phyloP scores from a whole-genome alignment of 148 eudicot species.

The Chenopodium formosanum region DNA sequence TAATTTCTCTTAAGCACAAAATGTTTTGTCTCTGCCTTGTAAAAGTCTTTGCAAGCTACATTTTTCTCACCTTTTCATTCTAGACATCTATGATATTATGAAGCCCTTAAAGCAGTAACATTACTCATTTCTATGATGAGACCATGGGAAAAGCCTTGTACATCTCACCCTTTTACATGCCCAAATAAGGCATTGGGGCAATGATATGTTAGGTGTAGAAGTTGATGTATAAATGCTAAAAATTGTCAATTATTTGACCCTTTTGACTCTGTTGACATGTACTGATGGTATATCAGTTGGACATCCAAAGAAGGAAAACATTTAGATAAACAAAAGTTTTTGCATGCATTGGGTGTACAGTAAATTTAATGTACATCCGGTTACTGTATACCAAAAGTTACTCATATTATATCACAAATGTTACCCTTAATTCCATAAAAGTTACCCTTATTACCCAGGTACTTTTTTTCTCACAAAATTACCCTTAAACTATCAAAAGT shows the following conservation, averaged over 20 bases:
- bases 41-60: background rate
- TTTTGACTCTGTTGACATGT: background rate
- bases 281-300: background rate
- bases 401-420: no score
- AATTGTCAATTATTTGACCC: background rate
- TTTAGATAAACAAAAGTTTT: no score
- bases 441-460: no score
- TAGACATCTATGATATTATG: background rate
- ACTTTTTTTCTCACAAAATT: no score
- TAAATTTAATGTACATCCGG: no score
- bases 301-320: background rate
- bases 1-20: background rate
- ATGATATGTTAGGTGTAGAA: background rate
- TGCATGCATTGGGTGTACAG: no score
- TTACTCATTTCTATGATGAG: background rate
- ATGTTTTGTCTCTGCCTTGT: background rate
- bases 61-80: background rate
- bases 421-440: no score
- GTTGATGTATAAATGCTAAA: background rate
- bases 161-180: background rate
- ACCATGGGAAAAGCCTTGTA: background rate
- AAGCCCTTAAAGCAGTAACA: background rate
- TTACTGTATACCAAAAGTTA: no score
- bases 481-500: no score
- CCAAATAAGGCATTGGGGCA: background rate